These are phyloP conservation scores for Perkinsela sp. DNA, from an alignment of 208 protist species.

Conservation along the genomic window DNA sequence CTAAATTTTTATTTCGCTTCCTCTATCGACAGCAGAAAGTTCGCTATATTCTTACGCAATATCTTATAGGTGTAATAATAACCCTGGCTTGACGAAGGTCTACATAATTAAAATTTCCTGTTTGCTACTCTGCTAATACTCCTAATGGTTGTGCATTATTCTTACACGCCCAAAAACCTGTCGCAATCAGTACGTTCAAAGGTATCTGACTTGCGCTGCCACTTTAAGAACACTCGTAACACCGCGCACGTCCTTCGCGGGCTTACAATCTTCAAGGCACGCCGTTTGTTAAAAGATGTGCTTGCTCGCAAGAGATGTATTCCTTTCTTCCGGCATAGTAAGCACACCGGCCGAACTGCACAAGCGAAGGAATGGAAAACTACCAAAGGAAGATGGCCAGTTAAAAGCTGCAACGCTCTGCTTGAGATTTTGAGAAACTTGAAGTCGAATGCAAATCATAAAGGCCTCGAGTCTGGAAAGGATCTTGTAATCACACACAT, in stretches of 20 bases:
- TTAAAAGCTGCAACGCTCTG: conserved; percentile 69
- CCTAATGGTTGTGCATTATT: conserved; percentile 52
- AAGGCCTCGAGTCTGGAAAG: conserved; percentile 58
- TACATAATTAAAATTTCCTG: too few relatives aligned
- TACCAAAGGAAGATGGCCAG: conserved; percentile 70
- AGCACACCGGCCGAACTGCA: conserved; percentile 58
- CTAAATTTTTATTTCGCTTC: conserved; percentile 1
- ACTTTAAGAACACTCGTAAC: conserved; percentile 81
- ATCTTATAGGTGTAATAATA: not conserved
- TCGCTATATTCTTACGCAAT: not conserved
- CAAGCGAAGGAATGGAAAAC: conserved; percentile 70
- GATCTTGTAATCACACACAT: conserved; percentile 66
- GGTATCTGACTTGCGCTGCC: conserved; percentile 60
- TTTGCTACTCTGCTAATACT: conserved; percentile 6
- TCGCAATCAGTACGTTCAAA: conserved; percentile 55
- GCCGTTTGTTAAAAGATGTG: conserved; percentile 69
- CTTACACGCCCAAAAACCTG: conserved; percentile 54
- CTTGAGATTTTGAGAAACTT: conserved; percentile 69
- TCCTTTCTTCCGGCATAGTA: conserved; percentile 73
- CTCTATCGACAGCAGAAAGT: not conserved
- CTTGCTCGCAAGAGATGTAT: conserved; percentile 73
- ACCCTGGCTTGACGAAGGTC: too few relatives aligned
- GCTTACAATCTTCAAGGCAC: conserved; percentile 63
- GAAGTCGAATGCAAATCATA: conserved; percentile 46
- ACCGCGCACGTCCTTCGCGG: conserved; percentile 67